Evolutionary conservation across 2,329 filamentous ascomycete genomes (phyloP).

Genomic region (Westerdykella sp.): DNA sequence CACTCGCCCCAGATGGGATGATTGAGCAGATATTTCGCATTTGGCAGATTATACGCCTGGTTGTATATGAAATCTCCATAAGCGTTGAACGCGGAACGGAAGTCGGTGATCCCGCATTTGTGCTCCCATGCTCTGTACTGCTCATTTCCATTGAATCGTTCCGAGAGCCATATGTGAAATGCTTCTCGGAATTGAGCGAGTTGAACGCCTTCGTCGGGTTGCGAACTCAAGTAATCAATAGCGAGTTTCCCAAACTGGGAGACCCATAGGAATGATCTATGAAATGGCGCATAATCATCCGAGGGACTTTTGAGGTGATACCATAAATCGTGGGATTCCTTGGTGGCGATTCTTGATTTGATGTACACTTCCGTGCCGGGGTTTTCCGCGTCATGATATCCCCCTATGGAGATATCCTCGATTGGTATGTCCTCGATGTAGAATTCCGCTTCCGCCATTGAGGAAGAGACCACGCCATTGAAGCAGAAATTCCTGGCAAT

Average conservation of each 20-base stretch:
- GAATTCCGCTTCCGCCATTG: constrained; percentile 32
- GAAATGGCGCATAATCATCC: constrained; percentile 37
- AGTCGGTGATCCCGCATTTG: constrained; percentile 49
- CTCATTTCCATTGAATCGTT: constrained; percentile 39
- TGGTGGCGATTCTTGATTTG: constrained; percentile 42
- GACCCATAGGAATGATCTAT: constrained; percentile 60
- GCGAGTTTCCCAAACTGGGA: constrained; percentile 65
- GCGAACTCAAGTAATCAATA: constrained; percentile 55
- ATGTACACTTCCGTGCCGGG: constrained; percentile 58
- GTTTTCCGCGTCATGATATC: constrained; percentile 51
- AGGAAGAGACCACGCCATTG: constrained; percentile 38
- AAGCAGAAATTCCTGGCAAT: constrained; percentile 17
- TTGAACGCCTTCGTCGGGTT: constrained; percentile 33
- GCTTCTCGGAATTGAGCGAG: constrained; percentile 52
- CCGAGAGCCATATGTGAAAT: constrained; percentile 55
- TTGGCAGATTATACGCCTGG: constrained; percentile 50
- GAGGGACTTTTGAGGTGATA: constrained; percentile 57
- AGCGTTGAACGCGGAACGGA: constrained; percentile 54
- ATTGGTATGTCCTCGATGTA: constrained; percentile 57
- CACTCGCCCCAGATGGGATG: constrained; percentile 53
- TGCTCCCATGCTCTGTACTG: constrained; percentile 52
- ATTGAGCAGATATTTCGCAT: constrained; percentile 26
- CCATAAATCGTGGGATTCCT: constrained; percentile 46
- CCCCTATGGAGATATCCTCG: constrained; percentile 55
- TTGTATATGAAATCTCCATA: constrained; percentile 60